Percentiles rank a stretch among this genome's conserved stretches.
Conservation (phyloP, 768 basidiomycete genomes). For the Imleria badia region DNA sequence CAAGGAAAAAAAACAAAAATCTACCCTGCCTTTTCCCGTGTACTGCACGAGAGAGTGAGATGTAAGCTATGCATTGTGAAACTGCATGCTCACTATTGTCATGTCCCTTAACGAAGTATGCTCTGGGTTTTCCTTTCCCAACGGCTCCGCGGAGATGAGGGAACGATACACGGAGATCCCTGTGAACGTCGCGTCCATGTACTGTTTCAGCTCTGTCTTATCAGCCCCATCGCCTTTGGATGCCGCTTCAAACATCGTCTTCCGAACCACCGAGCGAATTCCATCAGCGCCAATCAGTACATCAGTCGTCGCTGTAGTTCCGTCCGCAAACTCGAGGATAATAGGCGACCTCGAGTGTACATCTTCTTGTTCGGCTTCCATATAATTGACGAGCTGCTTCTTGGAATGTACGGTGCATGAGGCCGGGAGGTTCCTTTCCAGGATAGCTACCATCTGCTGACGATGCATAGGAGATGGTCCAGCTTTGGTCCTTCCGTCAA, state of each 20-base stretch:
- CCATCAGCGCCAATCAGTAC: conserved; percentile 49
- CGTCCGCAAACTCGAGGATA: conserved; percentile 14
- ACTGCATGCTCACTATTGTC: conserved; percentile 21
- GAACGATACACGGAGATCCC: conserved; percentile 42
- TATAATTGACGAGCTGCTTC: conserved; percentile 24
- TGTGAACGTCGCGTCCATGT: conserved; percentile 37
- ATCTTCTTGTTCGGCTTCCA: not conserved
- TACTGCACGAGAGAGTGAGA: conserved; percentile 16
- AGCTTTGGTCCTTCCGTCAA: conserved; percentile 2
- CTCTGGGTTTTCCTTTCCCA: conserved; percentile 27
- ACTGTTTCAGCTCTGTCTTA: conserved; percentile 5
- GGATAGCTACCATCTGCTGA: conserved; percentile 18
- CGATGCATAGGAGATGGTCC: conserved; percentile 19
- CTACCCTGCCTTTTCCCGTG: conserved; percentile 10
- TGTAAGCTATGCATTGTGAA: not conserved
- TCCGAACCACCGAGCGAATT: conserved; percentile 32
- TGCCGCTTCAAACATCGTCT: conserved; percentile 20
- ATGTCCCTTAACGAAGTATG: conserved; percentile 19
- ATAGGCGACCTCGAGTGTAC: conserved; percentile 28
- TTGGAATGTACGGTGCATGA: conserved; percentile 16
- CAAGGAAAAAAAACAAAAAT: not conserved
- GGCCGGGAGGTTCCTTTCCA: conserved; percentile 18
- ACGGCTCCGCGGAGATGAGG: conserved; percentile 34
- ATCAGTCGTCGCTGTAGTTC: conserved; percentile 32
- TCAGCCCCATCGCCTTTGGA: not conserved